Evolutionary conservation across 2,329 filamentous ascomycete species (phyloP), one percentile per base, ranked within the genome.

Genomic region (Trichoderma atroviride): DNA sequence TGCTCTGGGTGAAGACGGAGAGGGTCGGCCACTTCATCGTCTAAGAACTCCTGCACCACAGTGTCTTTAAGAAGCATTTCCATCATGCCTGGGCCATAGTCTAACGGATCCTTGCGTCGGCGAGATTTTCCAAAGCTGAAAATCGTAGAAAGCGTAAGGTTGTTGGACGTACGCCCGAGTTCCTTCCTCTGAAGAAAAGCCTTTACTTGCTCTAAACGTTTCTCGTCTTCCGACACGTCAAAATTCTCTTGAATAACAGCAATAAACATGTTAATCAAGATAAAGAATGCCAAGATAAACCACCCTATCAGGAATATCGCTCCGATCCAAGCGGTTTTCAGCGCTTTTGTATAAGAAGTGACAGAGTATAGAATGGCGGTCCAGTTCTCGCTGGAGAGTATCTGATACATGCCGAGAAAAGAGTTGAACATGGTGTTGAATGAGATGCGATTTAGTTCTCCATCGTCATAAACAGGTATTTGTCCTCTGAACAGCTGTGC

Each of bases 221-320:
- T 99, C 79, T 98, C 94, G 77, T 99, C 96, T 78, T 99, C 96
- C 4, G 94, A 97, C 31, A 99, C 94, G 81, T 99, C 96, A 78
- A 99, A 99, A 76, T 97, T 99, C 78, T 99, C 96, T 79, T 99
- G 96, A 73, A 99, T 99, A 82, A 99, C 96, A 85, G 96, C 96
- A 92, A 99, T 98, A 84, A 99, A 99, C 96, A 99, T 99, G 78
- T 98, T 99, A 83, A 99, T 83, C 71, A 98, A 88, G 81, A 99
- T 97, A 78, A 98, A 95, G 79, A 96, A 97, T 6, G 94, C 87
- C 55, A 99, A 86, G 69, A 97, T 96, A 80, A 97, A 98, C 96
- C 96, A 99, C 73, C 94, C 87, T 72, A 97, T 93, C 74, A 97
- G 86, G 75, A 99, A 97, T 1, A 92, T 86, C 10, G 95, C 94